Evolutionary conservation across 192 early-diverging fungal species (phyloP), one percentile per base, ranked within the genome.

Genomic region (Lunasporangiospora selenospora): DNA sequence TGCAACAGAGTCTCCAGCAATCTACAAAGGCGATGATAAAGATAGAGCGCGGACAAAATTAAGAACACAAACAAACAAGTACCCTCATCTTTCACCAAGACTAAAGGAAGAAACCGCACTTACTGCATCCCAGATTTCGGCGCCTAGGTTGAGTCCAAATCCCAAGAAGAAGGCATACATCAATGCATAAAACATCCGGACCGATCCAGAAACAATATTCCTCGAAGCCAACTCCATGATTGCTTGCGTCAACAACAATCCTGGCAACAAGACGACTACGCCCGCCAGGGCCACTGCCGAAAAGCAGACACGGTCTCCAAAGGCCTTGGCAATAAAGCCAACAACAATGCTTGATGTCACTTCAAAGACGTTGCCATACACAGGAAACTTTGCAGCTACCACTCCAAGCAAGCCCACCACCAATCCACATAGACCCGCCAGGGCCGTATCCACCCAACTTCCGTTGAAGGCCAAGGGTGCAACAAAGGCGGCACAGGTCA

Each of bases 191-290:
- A 95, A 81, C 50, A 95, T 78, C n/a, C 92, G 83, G 16, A 96
- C 90, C 0, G 89, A 85, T 32, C 96, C 96, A 6, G 90, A 88
- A 37, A 96, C 87, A 71, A 95, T 84, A 67, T 98, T 98, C 39
- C 89, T 83, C 15, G 93, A 90, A 1, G 90, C 85, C 61, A 97
- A 75, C 62, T 97, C 95, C 75, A 94, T 93, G 47, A 98, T 89
- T 18, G 90, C 77, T 42, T 89, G 81, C 1, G 95, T 98, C 52
- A 98, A 67, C 7, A 86, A 76, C 41, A 95, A 81, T 9, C 95
- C 95, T 0, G 89, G 87, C 6, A 90, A 75, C 29, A 87, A 61
- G 66, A 88, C 78, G 15, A 88, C 83, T 45, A 87, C 75, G 27
- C 84, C 86, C 0, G 88, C 76, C 9, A 91, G 75, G 2, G 85